These are phyloP conservation scores for Saccharomycopsis fermentans DNA, from an alignment of 805 yeast genomes.

Conservation along the genomic window DNA sequence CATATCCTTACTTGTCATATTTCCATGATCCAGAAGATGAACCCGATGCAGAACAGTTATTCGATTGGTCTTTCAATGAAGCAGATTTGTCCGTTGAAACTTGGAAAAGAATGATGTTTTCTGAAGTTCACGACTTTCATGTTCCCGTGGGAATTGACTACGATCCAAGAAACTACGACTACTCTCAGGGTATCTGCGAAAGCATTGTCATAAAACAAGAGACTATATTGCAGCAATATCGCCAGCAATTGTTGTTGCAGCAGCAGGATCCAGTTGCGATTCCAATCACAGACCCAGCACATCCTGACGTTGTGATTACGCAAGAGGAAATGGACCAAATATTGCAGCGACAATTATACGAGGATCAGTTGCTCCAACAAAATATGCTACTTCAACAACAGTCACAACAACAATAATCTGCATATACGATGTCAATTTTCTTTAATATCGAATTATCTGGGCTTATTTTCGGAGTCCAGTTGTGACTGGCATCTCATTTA, in stretches of 20 bases:
- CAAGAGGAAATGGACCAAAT: neutral
- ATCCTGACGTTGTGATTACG: neutral
- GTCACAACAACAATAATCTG: neutral
- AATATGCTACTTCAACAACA: neutral
- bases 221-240: constrained; percentile 1
- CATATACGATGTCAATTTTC: too few relatives aligned
- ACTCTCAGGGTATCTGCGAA: constrained; percentile 13
- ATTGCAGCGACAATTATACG: neutral
- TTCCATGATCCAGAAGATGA: constrained; percentile 97
- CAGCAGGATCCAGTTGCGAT: neutral
- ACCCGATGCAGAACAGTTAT: constrained; percentile 84
- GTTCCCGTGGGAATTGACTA: constrained; percentile 3
- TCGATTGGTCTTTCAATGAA: constrained; percentile 97
- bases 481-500: too few relatives aligned
- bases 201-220: constrained; percentile 13
- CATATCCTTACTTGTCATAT: constrained; percentile 86
- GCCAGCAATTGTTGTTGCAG: neutral
- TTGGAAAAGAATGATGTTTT: constrained; percentile 99
- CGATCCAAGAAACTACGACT: constrained; percentile 6
- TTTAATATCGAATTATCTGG: too few relatives aligned
- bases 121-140: constrained; percentile 83
- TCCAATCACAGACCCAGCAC: neutral
- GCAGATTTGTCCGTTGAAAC: constrained; percentile 96
- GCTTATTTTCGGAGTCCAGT: too few relatives aligned
- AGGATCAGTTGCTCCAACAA: neutral